Evolutionary conservation across 169 alveolate species (phyloP).

Genomic region (Perkinsus marinus): DNA sequence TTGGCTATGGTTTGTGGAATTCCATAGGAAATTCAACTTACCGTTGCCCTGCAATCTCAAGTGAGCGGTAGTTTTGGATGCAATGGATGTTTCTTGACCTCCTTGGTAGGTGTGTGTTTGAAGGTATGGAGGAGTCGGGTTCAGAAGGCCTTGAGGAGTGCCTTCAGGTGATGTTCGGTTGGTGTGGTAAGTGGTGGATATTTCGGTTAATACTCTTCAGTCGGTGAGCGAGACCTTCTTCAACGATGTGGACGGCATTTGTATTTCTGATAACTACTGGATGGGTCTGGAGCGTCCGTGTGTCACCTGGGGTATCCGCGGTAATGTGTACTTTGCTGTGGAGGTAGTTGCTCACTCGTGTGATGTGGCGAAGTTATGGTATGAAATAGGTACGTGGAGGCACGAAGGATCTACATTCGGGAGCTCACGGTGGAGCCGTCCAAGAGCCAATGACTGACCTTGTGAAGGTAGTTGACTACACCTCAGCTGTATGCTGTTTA

Average conservation of each 20-base stretch:
- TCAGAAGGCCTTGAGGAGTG: not conserved
- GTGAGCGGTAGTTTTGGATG: not conserved
- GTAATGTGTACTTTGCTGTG: not conserved
- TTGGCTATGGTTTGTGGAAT: not conserved
- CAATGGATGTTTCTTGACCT: no score
- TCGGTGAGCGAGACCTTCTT: not conserved
- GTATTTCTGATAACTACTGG: conserved; percentile 1
- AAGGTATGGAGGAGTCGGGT: not conserved
- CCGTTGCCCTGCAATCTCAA: not conserved
- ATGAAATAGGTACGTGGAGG: not conserved
- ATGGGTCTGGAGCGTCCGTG: not conserved
- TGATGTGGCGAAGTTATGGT: not conserved
- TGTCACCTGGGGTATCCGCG: not conserved
- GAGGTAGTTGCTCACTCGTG: not conserved
- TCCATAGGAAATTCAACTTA: not conserved
- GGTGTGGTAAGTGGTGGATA: no score
- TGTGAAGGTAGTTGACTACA: not conserved
- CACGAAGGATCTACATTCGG: not conserved
- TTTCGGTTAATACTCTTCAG: not conserved
- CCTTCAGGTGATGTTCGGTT: not conserved
- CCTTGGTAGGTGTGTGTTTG: not conserved
- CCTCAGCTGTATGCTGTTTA: no score
- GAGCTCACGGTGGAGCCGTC: not conserved
- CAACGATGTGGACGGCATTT: not conserved
- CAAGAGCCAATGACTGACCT: not conserved